Conservation (phyloP, 2,329 filamentous ascomycete genomes). For the Fusarium liriodendri region DNA sequence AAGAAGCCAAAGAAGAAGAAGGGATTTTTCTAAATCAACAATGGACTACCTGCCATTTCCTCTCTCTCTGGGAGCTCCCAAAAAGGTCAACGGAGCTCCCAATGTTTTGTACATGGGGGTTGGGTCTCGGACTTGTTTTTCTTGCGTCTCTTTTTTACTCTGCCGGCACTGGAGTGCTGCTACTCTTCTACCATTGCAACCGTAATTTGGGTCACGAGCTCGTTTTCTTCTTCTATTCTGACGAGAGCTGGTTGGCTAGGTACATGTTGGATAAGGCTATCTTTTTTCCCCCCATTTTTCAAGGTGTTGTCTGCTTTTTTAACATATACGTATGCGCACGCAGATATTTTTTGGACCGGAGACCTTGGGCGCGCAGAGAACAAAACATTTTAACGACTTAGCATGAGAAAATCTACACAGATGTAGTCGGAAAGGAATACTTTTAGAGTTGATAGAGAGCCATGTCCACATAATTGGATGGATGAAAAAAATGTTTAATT, state of each 20-base stretch:
- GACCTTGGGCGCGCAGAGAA: constrained; percentile 24
- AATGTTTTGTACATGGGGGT: constrained; percentile 19
- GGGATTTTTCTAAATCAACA: constrained; percentile 51
- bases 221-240: not conserved
- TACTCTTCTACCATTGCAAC: constrained; percentile 11
- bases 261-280: constrained; percentile 18
- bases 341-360: constrained; percentile 27
- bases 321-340: constrained; percentile 17
- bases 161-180: constrained; percentile 8
- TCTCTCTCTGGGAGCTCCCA: constrained; percentile 11
- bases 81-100: constrained; percentile 1
- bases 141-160: constrained; percentile 1
- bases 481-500: constrained; percentile 34
- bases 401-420: constrained; percentile 45
- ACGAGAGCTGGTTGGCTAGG: constrained; percentile 10
- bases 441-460: constrained; percentile 41
- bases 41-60: not conserved
- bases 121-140: constrained; percentile 5
- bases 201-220: constrained; percentile 8
- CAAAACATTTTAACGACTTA: constrained; percentile 41
- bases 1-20: constrained; percentile 54
- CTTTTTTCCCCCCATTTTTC: not conserved
- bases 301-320: constrained; percentile 5
- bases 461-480: constrained; percentile 39
- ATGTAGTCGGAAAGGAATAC: constrained; percentile 38